Evolutionary conservation across 108 stramenopile genomes (phyloP).

Genomic region (Schizochytrium sp.): DNA sequence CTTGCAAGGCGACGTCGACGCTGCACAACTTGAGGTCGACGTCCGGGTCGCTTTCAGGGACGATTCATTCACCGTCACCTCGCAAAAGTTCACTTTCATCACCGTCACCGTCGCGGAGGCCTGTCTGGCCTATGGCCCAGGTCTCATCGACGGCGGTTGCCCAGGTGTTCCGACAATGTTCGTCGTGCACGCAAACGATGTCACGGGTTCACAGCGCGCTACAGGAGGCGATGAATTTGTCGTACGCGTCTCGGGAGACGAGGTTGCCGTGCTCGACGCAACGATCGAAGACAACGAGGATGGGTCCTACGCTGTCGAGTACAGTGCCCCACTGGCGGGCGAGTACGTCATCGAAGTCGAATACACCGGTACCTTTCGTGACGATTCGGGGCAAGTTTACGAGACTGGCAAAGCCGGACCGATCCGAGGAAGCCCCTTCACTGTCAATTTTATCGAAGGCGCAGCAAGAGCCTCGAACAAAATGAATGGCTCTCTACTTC

Average conservation of each 20-base stretch:
- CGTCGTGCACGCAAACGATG: conserved; percentile 63
- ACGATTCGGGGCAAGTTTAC: conserved; percentile 14
- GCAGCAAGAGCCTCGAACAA: neutral
- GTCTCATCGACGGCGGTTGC: conserved; percentile 47
- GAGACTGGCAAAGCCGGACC: conserved; percentile 37
- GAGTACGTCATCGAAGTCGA: conserved; percentile 45
- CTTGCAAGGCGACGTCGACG: neutral
- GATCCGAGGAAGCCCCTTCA: conserved; percentile 62
- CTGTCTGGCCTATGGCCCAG: conserved; percentile 66
- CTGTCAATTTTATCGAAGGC: neutral
- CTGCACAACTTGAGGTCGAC: conserved; percentile 32
- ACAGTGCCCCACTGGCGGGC: conserved; percentile 44
- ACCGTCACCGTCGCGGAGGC: conserved; percentile 54
- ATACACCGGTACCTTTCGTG: conserved; percentile 63
- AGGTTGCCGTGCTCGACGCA: neutral
- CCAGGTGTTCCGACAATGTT: conserved; percentile 44
- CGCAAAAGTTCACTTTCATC: conserved; percentile 54
- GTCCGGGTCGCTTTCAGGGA: conserved; percentile 54
- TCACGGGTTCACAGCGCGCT: conserved; percentile 41
- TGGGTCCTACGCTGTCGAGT: conserved; percentile 59
- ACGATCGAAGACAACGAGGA: conserved; percentile 47
- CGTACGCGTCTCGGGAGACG: conserved; percentile 29
- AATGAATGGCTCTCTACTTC: neutral
- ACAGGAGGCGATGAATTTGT: conserved; percentile 68
- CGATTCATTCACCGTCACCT: conserved; percentile 56